Percentiles rank a stretch among this genome's conserved stretches.
Evolutionary conservation across 2,329 filamentous ascomycete species (phyloP).

Genomic region (Biscogniauxia marginata): DNA sequence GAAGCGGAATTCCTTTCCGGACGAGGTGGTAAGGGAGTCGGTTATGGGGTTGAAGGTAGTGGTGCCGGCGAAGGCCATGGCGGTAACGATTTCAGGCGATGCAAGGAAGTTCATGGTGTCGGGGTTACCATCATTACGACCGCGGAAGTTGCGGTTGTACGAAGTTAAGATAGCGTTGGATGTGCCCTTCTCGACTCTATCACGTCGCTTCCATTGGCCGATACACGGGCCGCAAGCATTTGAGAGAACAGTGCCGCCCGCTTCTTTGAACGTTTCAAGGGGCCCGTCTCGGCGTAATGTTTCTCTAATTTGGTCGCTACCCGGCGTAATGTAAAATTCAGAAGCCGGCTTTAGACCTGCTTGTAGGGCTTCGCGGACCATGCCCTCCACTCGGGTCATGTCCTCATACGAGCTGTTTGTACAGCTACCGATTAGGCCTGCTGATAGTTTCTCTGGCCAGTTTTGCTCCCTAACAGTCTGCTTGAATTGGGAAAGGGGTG

Average conservation of each 20-base stretch:
- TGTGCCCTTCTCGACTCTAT: slow-evolving; percentile 79
- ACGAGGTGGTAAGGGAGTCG: slow-evolving; percentile 76
- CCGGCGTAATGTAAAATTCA: slow-evolving; percentile 94
- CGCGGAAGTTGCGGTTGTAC: slow-evolving; percentile 98
- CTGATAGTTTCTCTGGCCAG: slow-evolving; percentile 90
- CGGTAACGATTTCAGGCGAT: slow-evolving; percentile 93
- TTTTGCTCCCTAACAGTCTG: slow-evolving; percentile 77
- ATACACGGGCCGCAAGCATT: slow-evolving; percentile 96
- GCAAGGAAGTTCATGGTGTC: slow-evolving; percentile 99
- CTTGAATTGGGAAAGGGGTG: slow-evolving; percentile 87
- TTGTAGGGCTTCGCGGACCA: slow-evolving; percentile 85
- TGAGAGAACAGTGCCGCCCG: slow-evolving; percentile 85
- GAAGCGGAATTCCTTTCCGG: slow-evolving; percentile 83
- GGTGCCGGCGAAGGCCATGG: slow-evolving; percentile 87
- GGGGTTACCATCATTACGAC: slow-evolving; percentile 94
- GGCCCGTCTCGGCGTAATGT: slow-evolving; percentile 89
- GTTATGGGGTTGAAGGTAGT: slow-evolving; percentile 97
- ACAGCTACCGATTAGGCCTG: slow-evolving; percentile 94
- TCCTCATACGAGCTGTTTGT: slow-evolving; percentile 99
- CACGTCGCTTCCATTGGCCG: slow-evolving; percentile 91
- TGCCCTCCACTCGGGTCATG: slow-evolving; percentile 91
- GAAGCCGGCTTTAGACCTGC: slow-evolving; percentile 89
- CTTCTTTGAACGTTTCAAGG: slow-evolving; percentile 78
- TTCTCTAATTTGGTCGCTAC: slow-evolving; percentile 93
- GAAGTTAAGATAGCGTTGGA: slow-evolving; percentile 93